Evolutionary conservation across 2,329 filamentous ascomycete genomes (phyloP).

Genomic region (Falciphora oryzae): DNA sequence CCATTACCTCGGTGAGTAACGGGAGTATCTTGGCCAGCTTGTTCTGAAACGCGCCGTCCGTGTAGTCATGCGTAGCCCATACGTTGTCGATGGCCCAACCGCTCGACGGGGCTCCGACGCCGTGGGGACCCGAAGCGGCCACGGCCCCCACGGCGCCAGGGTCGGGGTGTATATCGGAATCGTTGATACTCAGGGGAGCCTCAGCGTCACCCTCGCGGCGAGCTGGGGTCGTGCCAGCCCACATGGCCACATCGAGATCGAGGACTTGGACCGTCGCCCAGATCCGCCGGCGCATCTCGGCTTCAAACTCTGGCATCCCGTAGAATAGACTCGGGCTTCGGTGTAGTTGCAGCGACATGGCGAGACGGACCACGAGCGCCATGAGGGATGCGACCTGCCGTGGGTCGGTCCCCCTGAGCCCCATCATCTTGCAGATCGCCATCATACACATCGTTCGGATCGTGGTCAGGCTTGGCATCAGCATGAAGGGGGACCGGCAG

Average conservation of each 20-base stretch:
- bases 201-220: conserved; percentile 18
- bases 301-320: conserved; percentile 15
- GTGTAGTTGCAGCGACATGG: conserved; percentile 21
- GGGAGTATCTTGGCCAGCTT: conserved; percentile 18
- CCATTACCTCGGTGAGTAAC: conserved; percentile 16
- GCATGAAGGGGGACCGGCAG: conserved; percentile 17
- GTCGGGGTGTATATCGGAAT: conserved; percentile 14
- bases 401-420: conserved; percentile 17
- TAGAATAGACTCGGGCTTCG: conserved; percentile 14
- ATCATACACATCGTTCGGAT: conserved; percentile 22
- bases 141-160: not conserved
- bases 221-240: conserved; percentile 18
- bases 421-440: conserved; percentile 19
- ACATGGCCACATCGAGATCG: conserved; percentile 21
- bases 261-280: conserved; percentile 23
- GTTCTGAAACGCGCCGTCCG: conserved; percentile 19
- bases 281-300: conserved; percentile 19
- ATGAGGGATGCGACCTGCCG: conserved; percentile 19
- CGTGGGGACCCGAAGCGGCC: not conserved
- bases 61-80: conserved; percentile 7
- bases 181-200: conserved; percentile 17
- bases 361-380: conserved; percentile 17
- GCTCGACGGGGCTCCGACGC: not conserved
- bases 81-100: conserved; percentile 7
- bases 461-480: conserved; percentile 17